Conservation (phyloP, 345 rosid genomes). For the Chamaenerion angustifolium region DNA sequence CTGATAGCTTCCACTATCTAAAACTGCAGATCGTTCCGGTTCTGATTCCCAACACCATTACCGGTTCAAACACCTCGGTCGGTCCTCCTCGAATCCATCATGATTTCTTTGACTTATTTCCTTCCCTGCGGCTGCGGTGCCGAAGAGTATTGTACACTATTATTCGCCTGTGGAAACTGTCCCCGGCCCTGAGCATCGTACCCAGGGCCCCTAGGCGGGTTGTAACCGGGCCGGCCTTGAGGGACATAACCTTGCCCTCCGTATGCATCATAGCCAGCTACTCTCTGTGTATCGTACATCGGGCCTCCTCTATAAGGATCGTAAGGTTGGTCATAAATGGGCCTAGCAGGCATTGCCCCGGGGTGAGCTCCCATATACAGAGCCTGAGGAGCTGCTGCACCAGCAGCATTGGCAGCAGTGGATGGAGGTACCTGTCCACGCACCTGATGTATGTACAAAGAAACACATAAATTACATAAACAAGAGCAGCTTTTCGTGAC, state of each 20-base stretch:
- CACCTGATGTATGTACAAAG: background rate
- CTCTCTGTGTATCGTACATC: conserved; percentile 23
- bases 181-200: conserved; percentile 38
- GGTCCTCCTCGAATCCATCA: too few relatives aligned
- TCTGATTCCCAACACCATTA: too few relatives aligned
- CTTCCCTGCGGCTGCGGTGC: too few relatives aligned
- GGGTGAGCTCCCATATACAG: conserved; percentile 50
- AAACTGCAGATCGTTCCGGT: too few relatives aligned
- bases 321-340: conserved; percentile 22
- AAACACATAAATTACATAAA: background rate
- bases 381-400: conserved; percentile 13
- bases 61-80: too few relatives aligned
- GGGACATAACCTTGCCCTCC: conserved; percentile 7
- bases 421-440: conserved; percentile 8
- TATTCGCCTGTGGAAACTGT: conserved; percentile 19
- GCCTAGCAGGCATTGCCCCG: conserved; percentile 36
- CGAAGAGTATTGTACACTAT: too few relatives aligned
- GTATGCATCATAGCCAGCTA: conserved; percentile 7
- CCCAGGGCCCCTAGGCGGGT: conserved; percentile 11
- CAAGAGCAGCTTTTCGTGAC: background rate
- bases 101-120: too few relatives aligned
- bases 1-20: too few relatives aligned
- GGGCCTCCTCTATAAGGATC: conserved; percentile 17
- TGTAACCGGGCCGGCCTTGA: conserved; percentile 20
- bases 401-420: conserved; percentile 4